Base-by-base conservation (phyloP, 1,284 basidiomycete species). In the Trametes versicolor region DNA sequence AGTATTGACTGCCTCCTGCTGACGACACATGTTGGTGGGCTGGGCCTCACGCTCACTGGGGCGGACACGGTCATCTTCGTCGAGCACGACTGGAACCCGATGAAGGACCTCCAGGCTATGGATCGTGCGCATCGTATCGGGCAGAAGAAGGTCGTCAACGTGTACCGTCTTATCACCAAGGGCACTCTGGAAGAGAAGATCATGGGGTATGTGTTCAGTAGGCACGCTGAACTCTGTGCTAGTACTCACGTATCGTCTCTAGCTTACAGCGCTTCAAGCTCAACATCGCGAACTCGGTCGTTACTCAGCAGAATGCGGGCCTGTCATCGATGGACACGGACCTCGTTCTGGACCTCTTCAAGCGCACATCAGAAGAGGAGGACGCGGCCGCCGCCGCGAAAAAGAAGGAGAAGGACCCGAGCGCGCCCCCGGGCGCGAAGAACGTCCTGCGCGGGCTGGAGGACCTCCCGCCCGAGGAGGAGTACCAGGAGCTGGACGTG, bases 91-190 rank as follows among this genome's bases (percentile, higher is more conserved):
- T 99, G 98, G 98, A 99, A 99, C 78, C 98, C 98, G 21, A 98
- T 98, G 96, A 99, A 99, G 79, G 98, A 99, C 80, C 81, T 99
- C 13, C 98, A 99, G 77, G 98, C 98, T 7, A 99, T 99, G 98
- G 98, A 99, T 77, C 89, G 98, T 62, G 98, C 98, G 1, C 98
- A 99, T 80, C 92, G 98, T 62, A 91, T 99, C 34, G 98, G 98
- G 4, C 98, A 99, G 82, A 99, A 98, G 83, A 96, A 97, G 79
- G 97, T 99, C 17, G 98, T 99, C 51, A 99, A 99, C 73, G 98
- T 99, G 5, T 99, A 99, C 81, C 91, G 98, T 19, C 81, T 99
- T 61, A 96, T 99, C 74, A 99, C 97, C 15, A 93, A 96, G 74
- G 97, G 97, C 34, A 99, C 98, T 0, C 80, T 99, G 58, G 98